Evolutionary conservation across 192 early-diverging fungal genomes (phyloP), one percentile per base, ranked within the genome.

Genomic region (Glomus cerebriforme): DNA sequence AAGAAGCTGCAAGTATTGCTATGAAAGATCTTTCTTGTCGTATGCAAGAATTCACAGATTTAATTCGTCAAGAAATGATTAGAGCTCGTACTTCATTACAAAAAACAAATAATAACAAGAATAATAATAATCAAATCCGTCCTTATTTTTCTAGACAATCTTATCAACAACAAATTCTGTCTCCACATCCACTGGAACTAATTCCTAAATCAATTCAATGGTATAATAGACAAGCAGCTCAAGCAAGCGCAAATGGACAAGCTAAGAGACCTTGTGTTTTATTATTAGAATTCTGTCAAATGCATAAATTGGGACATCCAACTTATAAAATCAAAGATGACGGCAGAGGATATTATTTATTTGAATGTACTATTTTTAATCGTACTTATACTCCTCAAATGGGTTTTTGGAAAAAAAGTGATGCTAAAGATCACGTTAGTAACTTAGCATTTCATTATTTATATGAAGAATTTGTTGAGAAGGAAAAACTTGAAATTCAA

Each of bases 261-360:
- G 2, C 9, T 3, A 75, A 75, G 24, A 22, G 73, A 39, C 19
- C 59, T 32, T 75, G 73, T 24, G 73, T 75, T 3, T 35, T 62
- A n/a, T 17, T 75, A 24, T 26, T 75, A 10, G 73, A 75, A 39
- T 75, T 75, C 37, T 75, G 73, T 60, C 73, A 75, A 63, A 62
- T 62, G 54, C 35, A 62, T 62, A 75, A 62, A 75, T 75, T 60
- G 26, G 73, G 58, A 26, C 54, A 39, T 34, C 73, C 73, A 19
- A 26, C 19, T 39, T 75, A 75, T 43, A n/a, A 34, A 7, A 35
- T 62, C 7, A 62, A 34, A 60, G 58, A 75, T 62, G 73, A 75
- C 37, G 54, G 54, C 2, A 24, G 59, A 10, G 73, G 73, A 17
- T 26, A 63, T 75, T 75, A 75, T 35, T 24, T 75, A 13, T 75